Conservation (phyloP, 805 yeast genomes). For the Kazachstania africana region DNA sequence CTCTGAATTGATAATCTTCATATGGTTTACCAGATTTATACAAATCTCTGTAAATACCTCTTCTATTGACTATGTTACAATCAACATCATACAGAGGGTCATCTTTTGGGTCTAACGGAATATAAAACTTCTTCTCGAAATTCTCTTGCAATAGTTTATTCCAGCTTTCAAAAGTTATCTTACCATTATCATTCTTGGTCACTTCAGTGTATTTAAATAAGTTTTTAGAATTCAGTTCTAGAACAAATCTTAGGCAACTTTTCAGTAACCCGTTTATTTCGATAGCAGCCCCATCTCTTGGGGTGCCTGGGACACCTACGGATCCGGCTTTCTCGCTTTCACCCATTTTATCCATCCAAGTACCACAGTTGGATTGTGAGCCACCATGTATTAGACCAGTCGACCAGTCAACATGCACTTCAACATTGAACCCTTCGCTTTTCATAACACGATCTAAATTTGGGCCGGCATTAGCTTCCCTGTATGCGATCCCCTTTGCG, state of each 20-base stretch:
- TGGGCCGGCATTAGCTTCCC: conserved; percentile 94
- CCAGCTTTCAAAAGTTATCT: conserved; percentile 58
- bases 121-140: conserved; percentile 69
- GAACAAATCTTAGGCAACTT: conserved; percentile 72
- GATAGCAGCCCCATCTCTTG: conserved; percentile 93
- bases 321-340: conserved; percentile 75
- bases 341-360: conserved; percentile 99
- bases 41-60: conserved; percentile 90
- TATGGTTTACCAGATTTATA: conserved; percentile 72
- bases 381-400: conserved; percentile 89
- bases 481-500: conserved; percentile 73
- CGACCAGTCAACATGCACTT: conserved; percentile 71
- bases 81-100: conserved; percentile 56
- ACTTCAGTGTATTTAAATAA: conserved; percentile 50
- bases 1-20: conserved; percentile 88
- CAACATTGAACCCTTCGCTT: conserved; percentile 83
- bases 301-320: conserved; percentile 94
- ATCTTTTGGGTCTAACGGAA: conserved; percentile 54
- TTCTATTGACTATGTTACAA: conserved; percentile 57
- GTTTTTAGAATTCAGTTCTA: conserved; percentile 41
- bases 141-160: conserved; percentile 52
- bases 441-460: conserved; percentile 83
- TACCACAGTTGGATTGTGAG: conserved; percentile 86
- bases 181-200: conserved; percentile 43
- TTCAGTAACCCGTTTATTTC: conserved; percentile 85